These are phyloP conservation scores for Omphalotus guepiniiformis DNA, from an alignment of 768 basidiomycete species.

Conservation along the genomic window DNA sequence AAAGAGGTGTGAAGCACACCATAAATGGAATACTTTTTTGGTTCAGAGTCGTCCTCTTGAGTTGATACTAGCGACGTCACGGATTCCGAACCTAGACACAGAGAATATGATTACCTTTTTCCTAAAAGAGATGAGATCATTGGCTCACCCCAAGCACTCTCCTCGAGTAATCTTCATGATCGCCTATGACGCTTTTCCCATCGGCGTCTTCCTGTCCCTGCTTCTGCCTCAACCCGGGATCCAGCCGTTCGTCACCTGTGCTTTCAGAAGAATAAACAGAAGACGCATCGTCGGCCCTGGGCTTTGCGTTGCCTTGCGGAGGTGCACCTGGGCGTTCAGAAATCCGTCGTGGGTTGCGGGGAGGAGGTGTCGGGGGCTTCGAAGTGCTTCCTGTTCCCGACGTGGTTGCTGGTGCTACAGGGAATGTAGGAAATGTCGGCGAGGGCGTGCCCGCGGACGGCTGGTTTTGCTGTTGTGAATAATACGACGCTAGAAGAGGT, in stretches of 20 bases:
- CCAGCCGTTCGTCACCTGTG: neutral
- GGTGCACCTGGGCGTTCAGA: neutral
- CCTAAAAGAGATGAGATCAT: too few species aligned
- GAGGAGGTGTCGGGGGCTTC: neutral
- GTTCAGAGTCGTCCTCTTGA: too few species aligned
- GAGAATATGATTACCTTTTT: too few species aligned
- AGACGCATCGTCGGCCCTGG: slow-evolving; percentile 1
- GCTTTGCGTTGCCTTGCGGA: neutral
- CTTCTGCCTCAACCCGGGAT: neutral
- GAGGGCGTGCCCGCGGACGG: too few species aligned
- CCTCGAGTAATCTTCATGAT: slow-evolving; percentile 5
- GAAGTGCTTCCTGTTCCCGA: slow-evolving; percentile 20
- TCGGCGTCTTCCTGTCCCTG: neutral
- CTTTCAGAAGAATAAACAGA: neutral
- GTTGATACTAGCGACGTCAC: too few species aligned
- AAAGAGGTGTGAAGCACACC: neutral
- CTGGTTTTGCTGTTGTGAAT: too few species aligned
- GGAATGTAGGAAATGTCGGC: slow-evolving; percentile 28
- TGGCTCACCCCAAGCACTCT: neutral
- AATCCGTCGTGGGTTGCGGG: slow-evolving; percentile 6
- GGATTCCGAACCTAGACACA: too few species aligned
- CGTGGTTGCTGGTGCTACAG: slow-evolving; percentile 33
- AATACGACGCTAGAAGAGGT: slow-evolving; percentile 49
- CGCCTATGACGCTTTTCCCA: slow-evolving; percentile 5
- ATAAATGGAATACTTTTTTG: neutral